These are phyloP conservation scores for Wickerhamomyces rabaulensis DNA, from an alignment of 805 yeast genomes.

Conservation along the genomic window DNA sequence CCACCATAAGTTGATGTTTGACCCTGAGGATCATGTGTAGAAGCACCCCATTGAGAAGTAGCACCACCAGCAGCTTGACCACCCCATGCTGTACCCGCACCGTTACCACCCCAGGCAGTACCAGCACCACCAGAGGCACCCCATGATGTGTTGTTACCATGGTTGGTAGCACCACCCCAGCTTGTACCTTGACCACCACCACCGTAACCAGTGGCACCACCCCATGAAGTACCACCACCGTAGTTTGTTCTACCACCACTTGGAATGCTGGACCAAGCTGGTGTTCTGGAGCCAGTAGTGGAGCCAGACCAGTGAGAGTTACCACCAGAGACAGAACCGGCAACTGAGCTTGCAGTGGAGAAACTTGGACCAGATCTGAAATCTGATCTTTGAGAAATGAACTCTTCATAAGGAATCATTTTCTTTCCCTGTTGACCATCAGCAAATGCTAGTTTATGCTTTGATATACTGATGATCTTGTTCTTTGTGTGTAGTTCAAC, in stretches of 20 bases:
- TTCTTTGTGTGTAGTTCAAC: slow-evolving; percentile 91
- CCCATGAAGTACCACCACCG: slow-evolving; percentile 38
- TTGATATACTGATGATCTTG: slow-evolving; percentile 81
- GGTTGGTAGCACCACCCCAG: slow-evolving; percentile 36
- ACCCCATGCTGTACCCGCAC: slow-evolving; percentile 40
- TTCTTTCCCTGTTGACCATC: slow-evolving; percentile 59
- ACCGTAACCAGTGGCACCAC: slow-evolving; percentile 43
- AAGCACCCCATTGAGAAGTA: slow-evolving; percentile 19
- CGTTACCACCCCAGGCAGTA: slow-evolving; percentile 39
- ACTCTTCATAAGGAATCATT: slow-evolving; percentile 76
- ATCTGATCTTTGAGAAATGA: slow-evolving; percentile 46
- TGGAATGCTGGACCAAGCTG: slow-evolving; percentile 37
- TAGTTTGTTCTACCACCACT: slow-evolving; percentile 27
- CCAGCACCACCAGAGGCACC: slow-evolving; percentile 33
- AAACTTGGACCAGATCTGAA: slow-evolving; percentile 13
- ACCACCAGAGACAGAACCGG: slow-evolving; percentile 9
- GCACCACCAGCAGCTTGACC: slow-evolving; percentile 36
- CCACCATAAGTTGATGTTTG: slow-evolving; percentile 23
- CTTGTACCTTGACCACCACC: slow-evolving; percentile 35
- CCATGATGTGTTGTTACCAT: slow-evolving; percentile 30
- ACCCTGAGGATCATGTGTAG: slow-evolving; percentile 16
- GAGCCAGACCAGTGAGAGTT: slow-evolving; percentile 28
- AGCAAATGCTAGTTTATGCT: slow-evolving; percentile 69
- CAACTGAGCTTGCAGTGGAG: slow-evolving; percentile 6
- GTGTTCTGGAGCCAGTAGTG: slow-evolving; percentile 34